Conservation (phyloP, 1,284 basidiomycete species). For the Irpex sp. region DNA sequence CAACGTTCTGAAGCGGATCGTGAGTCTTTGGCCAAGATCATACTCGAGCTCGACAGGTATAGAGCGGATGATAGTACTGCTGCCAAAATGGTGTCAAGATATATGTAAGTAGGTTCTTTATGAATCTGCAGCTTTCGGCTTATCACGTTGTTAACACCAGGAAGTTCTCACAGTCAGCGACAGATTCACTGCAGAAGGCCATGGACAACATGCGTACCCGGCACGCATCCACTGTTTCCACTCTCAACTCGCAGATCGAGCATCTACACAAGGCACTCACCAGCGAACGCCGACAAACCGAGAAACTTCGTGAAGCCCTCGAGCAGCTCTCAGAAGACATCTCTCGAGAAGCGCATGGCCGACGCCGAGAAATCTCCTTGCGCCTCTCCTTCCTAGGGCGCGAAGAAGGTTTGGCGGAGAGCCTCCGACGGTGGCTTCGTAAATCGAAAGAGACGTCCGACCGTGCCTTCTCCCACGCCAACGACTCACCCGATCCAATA, state of each 20-base stretch:
- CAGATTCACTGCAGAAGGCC: slow-evolving; percentile 64
- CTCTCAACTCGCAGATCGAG: slow-evolving; percentile 43
- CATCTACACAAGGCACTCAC: slow-evolving; percentile 43
- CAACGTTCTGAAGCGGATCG: slow-evolving; percentile 40
- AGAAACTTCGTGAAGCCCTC: slow-evolving; percentile 55
- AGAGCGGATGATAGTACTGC: slow-evolving; percentile 74
- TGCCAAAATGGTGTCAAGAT: slow-evolving; percentile 82
- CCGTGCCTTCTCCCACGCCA: slow-evolving; percentile 14
- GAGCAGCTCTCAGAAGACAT: slow-evolving; percentile 76
- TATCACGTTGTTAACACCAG: slow-evolving; percentile 31
- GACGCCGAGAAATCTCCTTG: slow-evolving; percentile 69
- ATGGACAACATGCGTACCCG: slow-evolving; percentile 58
- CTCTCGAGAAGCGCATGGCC: slow-evolving; percentile 70
- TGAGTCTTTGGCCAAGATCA: slow-evolving; percentile 40
- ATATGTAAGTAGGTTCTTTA: slow-evolving; percentile 54
- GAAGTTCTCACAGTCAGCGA: slow-evolving; percentile 84
- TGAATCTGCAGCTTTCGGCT: neutral
- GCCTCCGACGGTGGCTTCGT: slow-evolving; percentile 52
- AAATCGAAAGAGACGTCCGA: slow-evolving; percentile 42
- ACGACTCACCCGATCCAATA: slow-evolving; percentile 16
- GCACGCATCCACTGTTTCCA: slow-evolving; percentile 59
- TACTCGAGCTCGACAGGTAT: slow-evolving; percentile 56
- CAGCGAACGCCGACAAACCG: slow-evolving; percentile 39
- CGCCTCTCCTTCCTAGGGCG: slow-evolving; percentile 64
- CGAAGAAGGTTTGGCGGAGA: slow-evolving; percentile 63